Evolutionary conservation across 805 yeast species (phyloP).

Genomic region (Yarrowia deformans): DNA sequence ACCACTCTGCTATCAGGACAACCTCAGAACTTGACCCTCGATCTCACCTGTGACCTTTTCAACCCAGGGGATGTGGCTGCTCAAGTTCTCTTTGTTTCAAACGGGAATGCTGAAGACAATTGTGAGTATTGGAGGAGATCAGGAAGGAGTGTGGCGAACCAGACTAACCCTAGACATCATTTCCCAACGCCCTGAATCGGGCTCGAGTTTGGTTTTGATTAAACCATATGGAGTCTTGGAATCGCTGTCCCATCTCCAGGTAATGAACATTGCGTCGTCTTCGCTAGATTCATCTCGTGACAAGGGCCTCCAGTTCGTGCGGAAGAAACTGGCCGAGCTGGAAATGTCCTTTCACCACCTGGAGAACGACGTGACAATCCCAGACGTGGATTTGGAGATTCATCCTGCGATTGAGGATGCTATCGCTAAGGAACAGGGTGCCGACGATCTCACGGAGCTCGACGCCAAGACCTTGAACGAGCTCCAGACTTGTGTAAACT

Average conservation of each 20-base stretch:
- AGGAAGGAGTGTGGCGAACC: background rate
- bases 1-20: constrained; percentile 19
- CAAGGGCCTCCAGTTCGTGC: constrained; percentile 56
- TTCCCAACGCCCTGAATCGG: constrained; percentile 25
- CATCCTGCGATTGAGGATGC: constrained; percentile 61
- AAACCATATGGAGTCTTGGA: constrained; percentile 41
- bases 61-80: constrained; percentile 22
- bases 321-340: constrained; percentile 71
- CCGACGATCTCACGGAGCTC: constrained; percentile 43
- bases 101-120: constrained; percentile 21
- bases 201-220: constrained; percentile 28
- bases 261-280: constrained; percentile 36
- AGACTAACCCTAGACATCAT: constrained; percentile 14
- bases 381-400: constrained; percentile 61
- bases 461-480: constrained; percentile 69
- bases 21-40: constrained; percentile 16
- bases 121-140: constrained; percentile 17
- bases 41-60: constrained; percentile 11
- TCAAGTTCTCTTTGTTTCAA: constrained; percentile 17
- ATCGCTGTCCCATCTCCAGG: constrained; percentile 24
- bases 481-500: constrained; percentile 72
- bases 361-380: constrained; percentile 71
- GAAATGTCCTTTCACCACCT: constrained; percentile 70
- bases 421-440: constrained; percentile 49
- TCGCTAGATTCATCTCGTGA: constrained; percentile 39